Base-by-base conservation (phyloP, 2,329 filamentous ascomycete species). In the Magnaporthiopsis rhizophila region DNA sequence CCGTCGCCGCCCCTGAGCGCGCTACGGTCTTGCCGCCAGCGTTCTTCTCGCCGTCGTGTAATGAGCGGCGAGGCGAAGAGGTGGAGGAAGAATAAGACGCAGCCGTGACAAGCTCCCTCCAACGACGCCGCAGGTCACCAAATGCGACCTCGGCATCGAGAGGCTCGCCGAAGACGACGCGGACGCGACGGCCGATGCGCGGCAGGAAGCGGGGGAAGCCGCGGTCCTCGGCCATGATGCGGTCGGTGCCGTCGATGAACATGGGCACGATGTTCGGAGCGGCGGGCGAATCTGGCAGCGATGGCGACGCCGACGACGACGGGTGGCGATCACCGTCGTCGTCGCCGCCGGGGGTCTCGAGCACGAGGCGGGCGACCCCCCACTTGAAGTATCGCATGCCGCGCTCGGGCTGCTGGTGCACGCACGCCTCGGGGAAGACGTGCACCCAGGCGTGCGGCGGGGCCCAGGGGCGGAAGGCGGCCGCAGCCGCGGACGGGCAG, bases 371-470 rank as follows among this genome's bases (percentile, higher is more conserved):
- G 8, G 94, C 92, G 1, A 98, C 83, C 1, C 95, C 95, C 95
- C 95, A 99, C 79, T 97, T 97, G 85, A 98, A 98, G 78, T 99
- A 99, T 36, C 95, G 89, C 81, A 98, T 88, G 9, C 88, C 86
- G 70, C 87, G 86, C 58, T 87, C 80, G 1, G 89, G 84, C 69
- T 92, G 88, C 77, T 99, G 95, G 76, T 98, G 93, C 59, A 97
- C 92, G 75, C 90, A 92, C 61, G 92, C 95, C 77, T 99, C 95
- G 15, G 95, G 95, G 75, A 98, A 98, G 64, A 98, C 89, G 75
- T 99, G 95, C 4, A 99, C 81, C 95, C 95, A 99, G 59, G 86
- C 86, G 74, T 90, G 84, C 59, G 86, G 86, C 45, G 45, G 45
- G 70, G 92, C 88, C 67, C 78, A 82, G 2, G 85, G 75, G 26